phyloP scores from a whole-genome alignment of 164 flowering plant genomes.

The Tetracentron sinense region DNA sequence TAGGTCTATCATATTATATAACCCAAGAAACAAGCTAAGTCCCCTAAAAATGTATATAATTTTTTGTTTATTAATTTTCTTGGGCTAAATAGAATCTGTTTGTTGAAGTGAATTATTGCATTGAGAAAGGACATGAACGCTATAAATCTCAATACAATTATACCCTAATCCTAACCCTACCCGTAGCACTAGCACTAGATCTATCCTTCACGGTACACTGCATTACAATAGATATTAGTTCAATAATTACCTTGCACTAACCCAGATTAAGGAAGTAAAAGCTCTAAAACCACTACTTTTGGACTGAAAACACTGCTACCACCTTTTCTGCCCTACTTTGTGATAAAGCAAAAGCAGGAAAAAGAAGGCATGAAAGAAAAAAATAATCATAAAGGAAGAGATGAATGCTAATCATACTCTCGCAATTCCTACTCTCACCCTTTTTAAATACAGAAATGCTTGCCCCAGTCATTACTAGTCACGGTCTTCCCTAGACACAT shows the following conservation, averaged over 20 bases:
- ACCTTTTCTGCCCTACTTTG: conserved; percentile 62
- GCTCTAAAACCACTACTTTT: conserved; percentile 22
- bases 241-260: no score
- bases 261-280: conserved; percentile 15
- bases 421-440: no score
- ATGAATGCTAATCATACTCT: no score
- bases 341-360: conserved; percentile 60
- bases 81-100: conserved; percentile 14
- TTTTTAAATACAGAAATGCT: no score
- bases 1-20: not conserved
- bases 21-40: not conserved
- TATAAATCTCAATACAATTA: not conserved
- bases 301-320: conserved; percentile 38
- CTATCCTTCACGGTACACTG: no score
- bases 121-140: no score
- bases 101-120: not conserved
- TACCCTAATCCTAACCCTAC: not conserved
- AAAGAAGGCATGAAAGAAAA: conserved; percentile 11
- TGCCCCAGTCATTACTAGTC: no score
- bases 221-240: no score
- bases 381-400: conserved; percentile 17
- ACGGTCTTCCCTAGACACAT: no score
- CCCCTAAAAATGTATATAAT: not conserved
- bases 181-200: conserved; percentile 2
- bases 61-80: conserved; percentile 3